Percentiles rank a stretch among this genome's conserved stretches.
These are phyloP conservation scores for Xylaria sp. DNA, from an alignment of 2,329 filamentous ascomycete species.

Conservation along the genomic window DNA sequence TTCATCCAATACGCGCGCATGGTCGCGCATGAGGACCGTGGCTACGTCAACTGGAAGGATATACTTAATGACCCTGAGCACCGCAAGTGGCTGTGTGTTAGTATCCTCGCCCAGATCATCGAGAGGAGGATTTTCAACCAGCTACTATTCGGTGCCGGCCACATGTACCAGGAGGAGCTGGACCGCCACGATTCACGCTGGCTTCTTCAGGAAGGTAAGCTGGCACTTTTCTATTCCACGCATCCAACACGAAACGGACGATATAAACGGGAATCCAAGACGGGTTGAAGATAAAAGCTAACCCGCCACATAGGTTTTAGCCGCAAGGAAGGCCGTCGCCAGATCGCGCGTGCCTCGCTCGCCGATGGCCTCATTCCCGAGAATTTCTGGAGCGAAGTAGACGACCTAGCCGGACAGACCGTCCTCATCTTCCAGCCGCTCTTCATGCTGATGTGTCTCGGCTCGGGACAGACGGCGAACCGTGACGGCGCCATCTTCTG, in stretches of 20 bases:
- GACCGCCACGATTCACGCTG: constrained; percentile 48
- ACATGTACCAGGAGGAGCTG: constrained; percentile 46
- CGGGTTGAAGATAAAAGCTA: not conserved
- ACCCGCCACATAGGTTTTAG: constrained; percentile 48
- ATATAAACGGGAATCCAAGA: not conserved
- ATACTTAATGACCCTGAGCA: constrained; percentile 48
- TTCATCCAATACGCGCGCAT: constrained; percentile 52
- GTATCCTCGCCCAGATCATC: constrained; percentile 53
- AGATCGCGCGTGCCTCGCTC: constrained; percentile 47
- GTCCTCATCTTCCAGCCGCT: constrained; percentile 53
- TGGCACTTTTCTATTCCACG: not conserved
- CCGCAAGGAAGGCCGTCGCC: constrained; percentile 51
- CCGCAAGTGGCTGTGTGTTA: constrained; percentile 52
- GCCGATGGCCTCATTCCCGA: constrained; percentile 43
- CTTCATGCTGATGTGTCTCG: constrained; percentile 49
- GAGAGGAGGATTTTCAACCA: constrained; percentile 54
- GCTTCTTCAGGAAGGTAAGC: constrained; percentile 51
- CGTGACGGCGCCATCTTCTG: constrained; percentile 36
- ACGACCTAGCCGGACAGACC: constrained; percentile 50
- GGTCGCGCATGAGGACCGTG: constrained; percentile 52
- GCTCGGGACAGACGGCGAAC: constrained; percentile 3
- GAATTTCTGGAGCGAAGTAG: constrained; percentile 54
- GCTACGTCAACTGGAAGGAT: constrained; percentile 50
- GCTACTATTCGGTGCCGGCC: constrained; percentile 55
- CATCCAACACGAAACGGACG: no score